phyloP scores from a whole-genome alignment of 331 rosid species.

The Prunus yedoensis region DNA sequence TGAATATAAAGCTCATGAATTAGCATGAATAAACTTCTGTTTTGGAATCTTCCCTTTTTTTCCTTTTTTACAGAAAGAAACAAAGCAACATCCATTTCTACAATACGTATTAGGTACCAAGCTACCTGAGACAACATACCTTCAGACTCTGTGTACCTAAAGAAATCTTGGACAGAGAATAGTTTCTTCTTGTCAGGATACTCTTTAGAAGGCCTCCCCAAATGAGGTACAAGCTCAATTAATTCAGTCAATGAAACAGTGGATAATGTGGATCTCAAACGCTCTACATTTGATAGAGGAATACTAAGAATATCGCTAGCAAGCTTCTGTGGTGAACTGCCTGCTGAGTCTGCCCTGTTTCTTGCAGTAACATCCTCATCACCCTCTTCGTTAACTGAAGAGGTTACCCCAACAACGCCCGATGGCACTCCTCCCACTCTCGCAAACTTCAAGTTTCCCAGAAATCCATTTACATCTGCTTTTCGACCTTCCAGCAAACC shows the following conservation, averaged over 20 bases:
- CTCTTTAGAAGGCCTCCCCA: slow-evolving; percentile 74
- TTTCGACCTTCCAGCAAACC: slow-evolving; percentile 65
- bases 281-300: slow-evolving; percentile 94
- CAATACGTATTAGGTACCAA: neutral
- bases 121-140: slow-evolving; percentile 50
- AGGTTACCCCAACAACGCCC: slow-evolving; percentile 56
- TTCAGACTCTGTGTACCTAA: slow-evolving; percentile 96
- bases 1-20: neutral
- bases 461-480: slow-evolving; percentile 69
- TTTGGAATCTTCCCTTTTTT: neutral
- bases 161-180: slow-evolving; percentile 92
- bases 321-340: slow-evolving; percentile 74
- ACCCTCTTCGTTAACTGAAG: slow-evolving; percentile 61
- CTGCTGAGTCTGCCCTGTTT: slow-evolving; percentile 57
- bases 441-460: slow-evolving; percentile 88
- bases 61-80: neutral
- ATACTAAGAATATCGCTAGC: slow-evolving; percentile 77
- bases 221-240: slow-evolving; percentile 83
- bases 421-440: slow-evolving; percentile 89
- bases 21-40: neutral
- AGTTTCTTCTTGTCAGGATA: slow-evolving; percentile 97
- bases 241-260: slow-evolving; percentile 84
- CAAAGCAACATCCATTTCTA: slow-evolving; percentile 19
- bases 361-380: slow-evolving; percentile 46
- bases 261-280: slow-evolving; percentile 84